These are phyloP conservation scores for Centella asiatica DNA, from an alignment of 129 eudicot genomes.

Conservation along the genomic window DNA sequence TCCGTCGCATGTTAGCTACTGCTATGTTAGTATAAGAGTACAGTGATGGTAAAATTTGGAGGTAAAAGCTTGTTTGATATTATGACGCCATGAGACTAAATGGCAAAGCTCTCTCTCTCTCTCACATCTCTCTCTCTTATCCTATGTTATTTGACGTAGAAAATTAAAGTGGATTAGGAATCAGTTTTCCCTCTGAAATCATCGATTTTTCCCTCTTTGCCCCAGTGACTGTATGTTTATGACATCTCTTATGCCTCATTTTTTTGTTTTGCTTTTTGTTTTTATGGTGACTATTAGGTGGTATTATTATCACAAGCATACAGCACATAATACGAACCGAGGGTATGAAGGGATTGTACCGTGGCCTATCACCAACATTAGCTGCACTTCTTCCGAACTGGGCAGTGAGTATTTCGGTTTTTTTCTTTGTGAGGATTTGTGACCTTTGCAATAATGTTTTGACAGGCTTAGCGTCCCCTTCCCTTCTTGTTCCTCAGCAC, in stretches of 20 bases:
- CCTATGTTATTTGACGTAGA: not conserved
- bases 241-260: not conserved
- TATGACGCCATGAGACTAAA: too few relatives aligned
- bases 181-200: not conserved
- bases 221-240: constrained; percentile 1
- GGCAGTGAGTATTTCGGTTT: constrained; percentile 83
- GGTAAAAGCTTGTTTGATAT: too few relatives aligned
- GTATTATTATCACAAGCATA: constrained; percentile 67
- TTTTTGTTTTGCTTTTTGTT: constrained; percentile 6
- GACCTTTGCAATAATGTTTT: too few relatives aligned
- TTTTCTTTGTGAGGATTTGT: constrained; percentile 6
- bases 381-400: constrained; percentile 92
- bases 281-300: constrained; percentile 41
- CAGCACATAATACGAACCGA: constrained; percentile 60
- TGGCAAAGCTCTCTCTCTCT: too few relatives aligned
- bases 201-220: not conserved
- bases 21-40: too few relatives aligned
- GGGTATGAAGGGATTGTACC: constrained; percentile 78
- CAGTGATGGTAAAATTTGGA: too few relatives aligned
- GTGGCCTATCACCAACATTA: constrained; percentile 92
- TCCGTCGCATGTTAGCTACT: too few relatives aligned
- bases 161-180: not conserved
- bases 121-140: not conserved
- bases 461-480: too few relatives aligned
- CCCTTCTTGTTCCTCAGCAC: too few relatives aligned